A percentile compares a stretch with the other conserved stretches of the same genome.
These are phyloP conservation scores for Trichophyton simii DNA, from an alignment of 2,329 filamentous ascomycete genomes.

Conservation along the genomic window DNA sequence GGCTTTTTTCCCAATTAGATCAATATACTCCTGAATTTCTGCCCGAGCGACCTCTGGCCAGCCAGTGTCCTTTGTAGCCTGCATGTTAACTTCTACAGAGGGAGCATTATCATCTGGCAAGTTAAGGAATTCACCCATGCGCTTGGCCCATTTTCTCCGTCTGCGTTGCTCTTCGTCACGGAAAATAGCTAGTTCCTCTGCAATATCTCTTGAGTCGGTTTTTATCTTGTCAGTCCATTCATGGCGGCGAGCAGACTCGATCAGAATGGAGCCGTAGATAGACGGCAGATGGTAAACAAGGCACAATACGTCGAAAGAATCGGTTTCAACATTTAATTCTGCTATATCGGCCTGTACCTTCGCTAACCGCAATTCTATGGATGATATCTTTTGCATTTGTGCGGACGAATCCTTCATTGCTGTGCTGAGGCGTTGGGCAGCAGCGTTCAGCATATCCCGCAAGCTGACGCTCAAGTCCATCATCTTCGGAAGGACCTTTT, in stretches of 20 bases:
- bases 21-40: constrained; percentile 64
- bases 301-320: constrained; percentile 68
- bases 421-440: constrained; percentile 54
- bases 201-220: constrained; percentile 70
- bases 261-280: constrained; percentile 77
- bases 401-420: constrained; percentile 53
- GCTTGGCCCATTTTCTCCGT: constrained; percentile 80
- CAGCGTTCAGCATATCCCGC: constrained; percentile 35
- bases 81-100: constrained; percentile 72
- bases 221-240: constrained; percentile 92
- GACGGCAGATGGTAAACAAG: constrained; percentile 72
- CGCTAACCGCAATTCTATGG: constrained; percentile 63
- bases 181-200: constrained; percentile 84
- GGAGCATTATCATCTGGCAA: constrained; percentile 56
- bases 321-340: constrained; percentile 60
- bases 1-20: constrained; percentile 51
- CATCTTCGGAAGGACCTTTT: constrained; percentile 50
- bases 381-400: constrained; percentile 72
- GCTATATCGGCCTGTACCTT: constrained; percentile 61
- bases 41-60: constrained; percentile 69
- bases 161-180: constrained; percentile 87
- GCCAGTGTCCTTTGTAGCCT: constrained; percentile 56
- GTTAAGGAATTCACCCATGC: constrained; percentile 59
- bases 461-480: constrained; percentile 45
- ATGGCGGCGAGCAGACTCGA: constrained; percentile 70